A percentile compares a stretch with the other conserved stretches of the same genome.
These are phyloP conservation scores for Backusella tarrabulga DNA, from an alignment of 192 early-diverging fungal species.

Conservation along the genomic window DNA sequence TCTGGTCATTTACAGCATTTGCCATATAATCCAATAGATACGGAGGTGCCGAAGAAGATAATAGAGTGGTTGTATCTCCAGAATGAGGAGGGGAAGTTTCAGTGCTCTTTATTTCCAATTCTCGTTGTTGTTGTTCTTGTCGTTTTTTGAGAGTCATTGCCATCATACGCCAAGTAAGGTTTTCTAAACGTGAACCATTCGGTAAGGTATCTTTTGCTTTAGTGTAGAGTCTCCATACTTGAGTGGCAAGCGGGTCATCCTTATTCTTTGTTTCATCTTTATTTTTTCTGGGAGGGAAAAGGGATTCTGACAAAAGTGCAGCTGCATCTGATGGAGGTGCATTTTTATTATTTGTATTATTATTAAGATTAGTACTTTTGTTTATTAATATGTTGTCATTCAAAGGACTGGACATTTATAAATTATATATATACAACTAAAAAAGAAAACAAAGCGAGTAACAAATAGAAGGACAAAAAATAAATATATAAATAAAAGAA, in stretches of 20 bases:
- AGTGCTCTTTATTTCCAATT: not conserved
- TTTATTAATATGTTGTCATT: not conserved
- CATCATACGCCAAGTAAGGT: slow-evolving; percentile 85
- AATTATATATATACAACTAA: not conserved
- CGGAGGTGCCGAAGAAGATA: slow-evolving; percentile 41
- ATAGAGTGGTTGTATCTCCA: slow-evolving; percentile 26
- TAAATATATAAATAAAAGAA: not conserved
- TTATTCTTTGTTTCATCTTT: slow-evolving; percentile 34
- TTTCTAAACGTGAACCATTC: slow-evolving; percentile 77
- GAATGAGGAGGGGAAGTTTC: slow-evolving; percentile 21
- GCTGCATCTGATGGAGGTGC: slow-evolving; percentile 30
- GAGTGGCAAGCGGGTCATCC: slow-evolving; percentile 54
- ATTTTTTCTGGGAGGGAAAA: slow-evolving; percentile 37
- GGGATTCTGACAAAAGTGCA: slow-evolving; percentile 29
- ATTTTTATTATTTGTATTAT: not conserved
- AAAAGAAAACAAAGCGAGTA: not conserved
- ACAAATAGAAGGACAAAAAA: slow-evolving; percentile 3
- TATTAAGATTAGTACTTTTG: not conserved
- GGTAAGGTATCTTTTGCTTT: slow-evolving; percentile 80
- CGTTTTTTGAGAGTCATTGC: slow-evolving; percentile 56
- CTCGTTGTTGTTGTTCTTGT: not conserved
- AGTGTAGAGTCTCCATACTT: slow-evolving; percentile 77
- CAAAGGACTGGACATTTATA: slow-evolving; percentile 3
- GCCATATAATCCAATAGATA: slow-evolving; percentile 20
- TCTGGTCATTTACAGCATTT: slow-evolving; percentile 4